Evolutionary conservation across 805 yeast species (phyloP).

Genomic region (Hanseniaspora jakobsenii): DNA sequence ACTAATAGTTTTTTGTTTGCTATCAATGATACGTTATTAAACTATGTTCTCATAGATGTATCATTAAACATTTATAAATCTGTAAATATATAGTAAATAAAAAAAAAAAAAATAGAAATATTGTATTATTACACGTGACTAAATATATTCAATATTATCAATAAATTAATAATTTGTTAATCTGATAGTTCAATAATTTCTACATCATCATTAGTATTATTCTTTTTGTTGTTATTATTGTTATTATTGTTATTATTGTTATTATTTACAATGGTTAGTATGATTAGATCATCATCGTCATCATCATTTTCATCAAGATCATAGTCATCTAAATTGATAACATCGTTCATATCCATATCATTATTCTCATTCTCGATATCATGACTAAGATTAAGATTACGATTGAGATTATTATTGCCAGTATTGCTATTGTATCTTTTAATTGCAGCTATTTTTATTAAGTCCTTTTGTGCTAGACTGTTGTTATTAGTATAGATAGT

Average conservation of each 20-base stretch:
- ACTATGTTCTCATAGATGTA: no score
- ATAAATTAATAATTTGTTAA: background rate
- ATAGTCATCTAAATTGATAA: background rate
- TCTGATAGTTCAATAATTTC: constrained; percentile 10
- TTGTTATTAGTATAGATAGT: no score
- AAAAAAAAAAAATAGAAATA: background rate
- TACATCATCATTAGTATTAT: background rate
- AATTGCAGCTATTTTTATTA: constrained; percentile 24
- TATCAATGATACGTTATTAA: no score
- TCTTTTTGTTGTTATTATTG: background rate
- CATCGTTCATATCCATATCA: background rate
- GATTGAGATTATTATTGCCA: constrained; percentile 21
- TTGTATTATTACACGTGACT: background rate
- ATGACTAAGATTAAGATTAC: no score
- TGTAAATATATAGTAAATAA: no score
- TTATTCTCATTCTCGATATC: background rate
- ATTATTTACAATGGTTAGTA: background rate
- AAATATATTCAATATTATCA: background rate
- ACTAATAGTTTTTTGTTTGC: no score
- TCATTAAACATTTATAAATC: no score
- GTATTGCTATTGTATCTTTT: constrained; percentile 20
- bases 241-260: background rate
- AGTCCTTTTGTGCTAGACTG: background rate
- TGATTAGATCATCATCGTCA: background rate
- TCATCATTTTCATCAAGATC: background rate